Conservation (phyloP, 2,329 filamentous ascomycete species). For the Penicillium occitanis region DNA sequence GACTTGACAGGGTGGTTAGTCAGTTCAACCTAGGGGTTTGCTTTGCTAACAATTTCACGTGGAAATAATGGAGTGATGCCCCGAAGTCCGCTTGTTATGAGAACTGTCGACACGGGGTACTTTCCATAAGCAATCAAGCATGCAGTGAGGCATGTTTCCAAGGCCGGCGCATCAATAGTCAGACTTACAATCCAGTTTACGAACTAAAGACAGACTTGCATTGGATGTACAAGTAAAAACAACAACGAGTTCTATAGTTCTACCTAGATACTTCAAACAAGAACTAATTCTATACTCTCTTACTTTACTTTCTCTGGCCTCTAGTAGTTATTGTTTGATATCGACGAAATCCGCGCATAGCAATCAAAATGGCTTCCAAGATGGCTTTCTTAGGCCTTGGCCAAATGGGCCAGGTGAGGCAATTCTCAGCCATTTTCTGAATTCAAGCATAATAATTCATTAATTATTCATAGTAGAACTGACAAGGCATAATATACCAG, state of each 20-base stretch:
- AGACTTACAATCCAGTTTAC: neutral
- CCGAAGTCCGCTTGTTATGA: neutral
- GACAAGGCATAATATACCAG: neutral
- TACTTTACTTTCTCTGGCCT: neutral
- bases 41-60: neutral
- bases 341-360: neutral
- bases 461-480: neutral
- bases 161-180: neutral
- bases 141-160: neutral
- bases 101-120: neutral
- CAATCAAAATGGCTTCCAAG: neutral
- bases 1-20: neutral
- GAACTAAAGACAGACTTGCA: neutral
- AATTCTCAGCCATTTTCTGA: neutral
- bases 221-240: neutral
- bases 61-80: neutral
- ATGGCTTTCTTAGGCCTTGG: neutral
- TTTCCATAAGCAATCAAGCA: neutral
- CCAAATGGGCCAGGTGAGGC: neutral
- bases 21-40: neutral
- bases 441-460: neutral
- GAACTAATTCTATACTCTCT: neutral
- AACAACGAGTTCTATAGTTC: neutral
- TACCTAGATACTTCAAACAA: neutral
- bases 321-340: neutral